These are phyloP conservation scores for Sedum album DNA, from an alignment of 164 flowering plant species.

Conservation along the genomic window DNA sequence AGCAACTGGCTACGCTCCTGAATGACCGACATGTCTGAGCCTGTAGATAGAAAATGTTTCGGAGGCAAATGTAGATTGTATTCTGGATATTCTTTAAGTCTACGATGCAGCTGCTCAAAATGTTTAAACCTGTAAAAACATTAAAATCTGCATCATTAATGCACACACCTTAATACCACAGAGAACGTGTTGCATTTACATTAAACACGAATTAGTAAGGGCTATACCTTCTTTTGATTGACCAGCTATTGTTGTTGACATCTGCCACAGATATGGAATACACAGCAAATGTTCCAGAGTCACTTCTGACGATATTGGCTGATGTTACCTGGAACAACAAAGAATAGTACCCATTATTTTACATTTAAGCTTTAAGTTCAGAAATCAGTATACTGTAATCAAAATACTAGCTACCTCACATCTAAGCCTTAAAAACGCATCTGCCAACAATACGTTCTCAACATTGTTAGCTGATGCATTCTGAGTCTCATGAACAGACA, in stretches of 20 bases:
- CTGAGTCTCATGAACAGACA: constrained; percentile 30
- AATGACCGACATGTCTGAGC: constrained; percentile 74
- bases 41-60: constrained; percentile 90
- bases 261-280: constrained; percentile 94
- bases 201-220: constrained; percentile 6
- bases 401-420: constrained; percentile 62
- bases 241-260: constrained; percentile 70
- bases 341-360: constrained; percentile 15
- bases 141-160: background rate
- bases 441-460: constrained; percentile 37
- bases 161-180: background rate
- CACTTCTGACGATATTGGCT: constrained; percentile 93
- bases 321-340: constrained; percentile 71
- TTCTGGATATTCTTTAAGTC: constrained; percentile 79
- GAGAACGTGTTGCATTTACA: background rate
- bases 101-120: constrained; percentile 96
- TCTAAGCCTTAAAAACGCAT: constrained; percentile 79
- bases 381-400: constrained; percentile 3
- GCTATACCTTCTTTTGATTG: constrained; percentile 94
- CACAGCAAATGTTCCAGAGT: constrained; percentile 80
- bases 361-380: constrained; percentile 10
- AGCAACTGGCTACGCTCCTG: constrained; percentile 87
- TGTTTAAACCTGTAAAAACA: constrained; percentile 65
- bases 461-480: constrained; percentile 28
- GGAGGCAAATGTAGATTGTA: constrained; percentile 95